These are phyloP conservation scores for Boletellus emodensis DNA, from an alignment of 768 basidiomycete genomes.

Conservation along the genomic window DNA sequence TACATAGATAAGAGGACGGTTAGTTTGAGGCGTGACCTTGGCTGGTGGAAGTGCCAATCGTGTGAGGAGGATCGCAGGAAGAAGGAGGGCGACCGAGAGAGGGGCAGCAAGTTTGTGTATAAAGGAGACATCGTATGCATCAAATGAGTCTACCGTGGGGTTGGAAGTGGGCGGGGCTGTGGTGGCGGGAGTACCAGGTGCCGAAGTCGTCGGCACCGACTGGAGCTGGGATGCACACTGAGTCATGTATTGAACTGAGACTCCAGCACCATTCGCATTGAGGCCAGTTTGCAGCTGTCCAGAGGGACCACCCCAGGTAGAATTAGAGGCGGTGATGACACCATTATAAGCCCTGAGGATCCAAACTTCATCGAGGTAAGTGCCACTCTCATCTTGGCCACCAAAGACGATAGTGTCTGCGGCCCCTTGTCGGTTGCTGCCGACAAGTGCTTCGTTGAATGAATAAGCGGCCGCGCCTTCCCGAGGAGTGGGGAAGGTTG, in stretches of 20 bases:
- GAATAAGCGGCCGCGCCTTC: slow-evolving; percentile 68
- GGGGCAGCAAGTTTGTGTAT: slow-evolving; percentile 46
- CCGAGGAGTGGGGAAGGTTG: slow-evolving; percentile 60
- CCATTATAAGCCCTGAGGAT: slow-evolving; percentile 68
- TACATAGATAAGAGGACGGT: slow-evolving; percentile 32
- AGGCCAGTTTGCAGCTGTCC: slow-evolving; percentile 61
- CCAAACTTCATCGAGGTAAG: slow-evolving; percentile 74
- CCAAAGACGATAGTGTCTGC: slow-evolving; percentile 79
- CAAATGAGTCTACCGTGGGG: slow-evolving; percentile 16
- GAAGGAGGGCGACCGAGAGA: slow-evolving; percentile 43
- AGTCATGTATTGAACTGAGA: slow-evolving; percentile 54
- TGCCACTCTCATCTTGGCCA: slow-evolving; percentile 63
- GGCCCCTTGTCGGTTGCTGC: slow-evolving; percentile 41
- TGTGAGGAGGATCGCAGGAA: slow-evolving; percentile 39
- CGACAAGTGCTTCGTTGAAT: slow-evolving; percentile 52
- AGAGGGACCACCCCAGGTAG: slow-evolving; percentile 63
- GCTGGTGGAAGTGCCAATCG: slow-evolving; percentile 42
- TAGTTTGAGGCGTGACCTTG: slow-evolving; percentile 15
- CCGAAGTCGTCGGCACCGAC: slow-evolving; percentile 21
- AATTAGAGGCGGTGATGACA: slow-evolving; percentile 49
- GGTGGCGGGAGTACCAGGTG: slow-evolving; percentile 10
- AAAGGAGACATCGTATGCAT: slow-evolving; percentile 41
- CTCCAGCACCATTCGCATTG: slow-evolving; percentile 65
- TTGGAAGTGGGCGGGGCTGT: slow-evolving; percentile 19
- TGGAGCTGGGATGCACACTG: slow-evolving; percentile 50